phyloP scores from a whole-genome alignment of 148 eudicot species.

The Cornus florida region DNA sequence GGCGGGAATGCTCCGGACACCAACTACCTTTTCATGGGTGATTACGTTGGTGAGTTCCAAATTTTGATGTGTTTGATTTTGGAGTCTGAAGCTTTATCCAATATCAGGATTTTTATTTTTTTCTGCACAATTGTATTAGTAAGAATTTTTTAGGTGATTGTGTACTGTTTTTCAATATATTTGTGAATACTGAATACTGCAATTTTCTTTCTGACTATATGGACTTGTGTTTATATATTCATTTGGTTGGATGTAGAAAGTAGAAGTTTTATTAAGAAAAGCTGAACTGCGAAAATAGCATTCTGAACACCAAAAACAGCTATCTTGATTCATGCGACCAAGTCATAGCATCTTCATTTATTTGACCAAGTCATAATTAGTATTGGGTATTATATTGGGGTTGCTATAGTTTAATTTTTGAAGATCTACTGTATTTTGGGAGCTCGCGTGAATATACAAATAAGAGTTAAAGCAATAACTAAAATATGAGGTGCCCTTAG shows the following conservation, averaged over 20 bases:
- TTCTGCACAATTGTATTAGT: not conserved
- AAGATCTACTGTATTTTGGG: not conserved
- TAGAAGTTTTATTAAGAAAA: not conserved
- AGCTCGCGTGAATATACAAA: not conserved
- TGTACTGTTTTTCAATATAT: not conserved
- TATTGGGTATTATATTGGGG: not conserved
- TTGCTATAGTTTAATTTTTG: not conserved
- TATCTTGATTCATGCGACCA: not conserved
- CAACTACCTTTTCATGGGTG: constrained; percentile 93
- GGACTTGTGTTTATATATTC: not conserved
- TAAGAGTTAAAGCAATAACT: not conserved
- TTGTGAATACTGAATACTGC: not conserved
- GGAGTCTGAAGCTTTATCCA: not conserved
- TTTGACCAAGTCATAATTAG: not conserved
- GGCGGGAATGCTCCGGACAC: constrained; percentile 93
- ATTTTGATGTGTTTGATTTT: not conserved
- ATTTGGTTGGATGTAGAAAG: not conserved
- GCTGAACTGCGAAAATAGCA: not conserved
- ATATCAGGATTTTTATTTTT: not conserved
- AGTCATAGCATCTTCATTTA: not conserved
- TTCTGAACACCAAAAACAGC: not conserved
- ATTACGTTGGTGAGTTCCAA: constrained; percentile 76
- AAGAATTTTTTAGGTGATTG: not conserved
- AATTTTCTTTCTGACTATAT: not conserved
- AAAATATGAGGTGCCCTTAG: not conserved